phyloP scores from a whole-genome alignment of 2,329 filamentous ascomycete genomes.

The Dactylellina drechsleri region DNA sequence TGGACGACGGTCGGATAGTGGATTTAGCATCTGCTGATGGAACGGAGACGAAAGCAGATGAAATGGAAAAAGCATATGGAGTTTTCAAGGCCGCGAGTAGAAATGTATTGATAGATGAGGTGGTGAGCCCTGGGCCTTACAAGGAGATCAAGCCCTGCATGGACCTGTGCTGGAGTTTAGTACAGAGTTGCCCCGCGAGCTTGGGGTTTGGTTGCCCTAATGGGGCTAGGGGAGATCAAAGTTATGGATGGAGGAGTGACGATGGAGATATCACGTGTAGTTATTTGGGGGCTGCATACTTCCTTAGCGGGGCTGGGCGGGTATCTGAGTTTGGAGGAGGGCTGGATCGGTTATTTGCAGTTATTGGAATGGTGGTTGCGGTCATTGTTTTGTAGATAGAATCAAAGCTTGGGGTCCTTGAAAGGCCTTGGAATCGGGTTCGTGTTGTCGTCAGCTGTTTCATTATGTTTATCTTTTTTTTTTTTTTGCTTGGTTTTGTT shows the following conservation, averaged over 20 bases:
- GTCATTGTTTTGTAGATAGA: conserved; percentile 19
- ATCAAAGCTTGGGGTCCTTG: too few relatives aligned
- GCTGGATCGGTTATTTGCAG: not conserved
- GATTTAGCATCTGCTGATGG: conserved; percentile 52
- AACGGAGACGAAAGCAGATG: conserved; percentile 5
- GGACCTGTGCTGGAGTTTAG: conserved; percentile 85
- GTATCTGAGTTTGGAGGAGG: not conserved
- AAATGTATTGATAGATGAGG: conserved; percentile 76
- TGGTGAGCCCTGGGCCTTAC: conserved; percentile 84
- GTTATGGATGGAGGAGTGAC: conserved; percentile 65
- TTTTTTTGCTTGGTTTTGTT: too few relatives aligned
- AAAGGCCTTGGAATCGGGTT: too few relatives aligned
- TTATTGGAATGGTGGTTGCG: conserved; percentile 16
- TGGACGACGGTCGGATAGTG: conserved; percentile 38
- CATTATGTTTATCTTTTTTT: too few relatives aligned
- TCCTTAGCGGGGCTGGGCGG: conserved; percentile 28
- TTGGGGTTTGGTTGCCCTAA: conserved; percentile 80
- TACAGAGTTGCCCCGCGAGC: conserved; percentile 81
- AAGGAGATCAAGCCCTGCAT: conserved; percentile 91
- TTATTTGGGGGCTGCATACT: conserved; percentile 61
- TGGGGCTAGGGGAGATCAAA: conserved; percentile 63
- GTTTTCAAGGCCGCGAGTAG: conserved; percentile 66
- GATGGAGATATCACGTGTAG: conserved; percentile 61
- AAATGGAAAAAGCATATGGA: not conserved
- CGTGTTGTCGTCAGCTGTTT: too few relatives aligned